Percentiles rank a stretch among this genome's conserved stretches.
These are phyloP conservation scores for Carpinus viminea DNA, from an alignment of 306 rosid species.

Conservation along the genomic window DNA sequence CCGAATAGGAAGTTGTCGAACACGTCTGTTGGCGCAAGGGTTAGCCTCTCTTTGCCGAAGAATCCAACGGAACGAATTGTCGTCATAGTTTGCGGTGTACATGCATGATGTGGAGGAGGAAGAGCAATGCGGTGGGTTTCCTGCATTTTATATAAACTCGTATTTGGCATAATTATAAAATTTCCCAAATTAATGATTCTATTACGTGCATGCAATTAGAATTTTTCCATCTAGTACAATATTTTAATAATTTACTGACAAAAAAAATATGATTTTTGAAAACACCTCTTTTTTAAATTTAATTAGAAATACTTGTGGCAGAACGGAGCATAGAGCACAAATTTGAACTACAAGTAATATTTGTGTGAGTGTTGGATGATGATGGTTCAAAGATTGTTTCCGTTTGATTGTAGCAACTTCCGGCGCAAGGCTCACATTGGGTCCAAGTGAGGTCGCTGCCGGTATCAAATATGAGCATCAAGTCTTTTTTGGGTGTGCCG, in stretches of 20 bases:
- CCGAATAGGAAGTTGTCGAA: slow-evolving; percentile 47
- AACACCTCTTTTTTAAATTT: no score
- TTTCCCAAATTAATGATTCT: no score
- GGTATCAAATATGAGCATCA: slow-evolving; percentile 65
- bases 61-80: slow-evolving; percentile 60
- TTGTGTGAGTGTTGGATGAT: slow-evolving; percentile 23
- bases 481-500: slow-evolving; percentile 56
- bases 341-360: no score
- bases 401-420: slow-evolving; percentile 54
- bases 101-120: slow-evolving; percentile 38
- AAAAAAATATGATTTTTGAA: slow-evolving; percentile 41
- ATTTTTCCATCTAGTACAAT: no score
- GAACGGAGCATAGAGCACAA: no score
- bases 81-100: slow-evolving; percentile 53
- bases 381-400: slow-evolving; percentile 55
- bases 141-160: slow-evolving; percentile 19
- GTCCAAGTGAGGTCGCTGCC: slow-evolving; percentile 82
- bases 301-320: no score
- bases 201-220: no score
- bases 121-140: slow-evolving; percentile 41
- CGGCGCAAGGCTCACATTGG: slow-evolving; percentile 75
- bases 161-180: no score
- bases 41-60: slow-evolving; percentile 49
- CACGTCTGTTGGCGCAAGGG: slow-evolving; percentile 27
- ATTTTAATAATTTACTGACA: no score